Evolutionary conservation across 257 asterid species (phyloP).

Genomic region (Lantana camara): DNA sequence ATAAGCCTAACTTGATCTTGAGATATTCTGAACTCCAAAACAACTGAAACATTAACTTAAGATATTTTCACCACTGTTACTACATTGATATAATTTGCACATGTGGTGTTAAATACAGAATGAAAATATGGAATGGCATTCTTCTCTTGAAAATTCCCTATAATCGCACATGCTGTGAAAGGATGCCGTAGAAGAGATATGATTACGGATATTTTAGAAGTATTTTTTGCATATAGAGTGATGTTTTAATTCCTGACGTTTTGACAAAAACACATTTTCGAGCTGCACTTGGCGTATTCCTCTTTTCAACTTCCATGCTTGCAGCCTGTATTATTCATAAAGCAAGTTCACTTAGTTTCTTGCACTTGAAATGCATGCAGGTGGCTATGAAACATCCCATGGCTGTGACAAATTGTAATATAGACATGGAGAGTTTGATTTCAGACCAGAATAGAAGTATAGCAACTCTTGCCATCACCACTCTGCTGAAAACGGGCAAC

Average conservation of each 20-base stretch:
- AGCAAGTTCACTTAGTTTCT: constrained; percentile 13
- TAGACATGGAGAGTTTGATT: constrained; percentile 96
- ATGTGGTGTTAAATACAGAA: too few relatives aligned
- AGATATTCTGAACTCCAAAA: too few relatives aligned
- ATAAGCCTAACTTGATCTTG: too few relatives aligned
- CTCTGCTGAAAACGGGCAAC: constrained; percentile 91
- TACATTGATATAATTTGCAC: too few relatives aligned
- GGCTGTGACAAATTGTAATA: constrained; percentile 94
- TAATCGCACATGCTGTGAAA: too few relatives aligned
- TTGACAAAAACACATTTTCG: too few relatives aligned
- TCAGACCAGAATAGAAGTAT: constrained; percentile 74
- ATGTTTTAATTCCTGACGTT: background rate
- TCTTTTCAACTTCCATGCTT: background rate
- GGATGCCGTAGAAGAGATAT: too few relatives aligned
- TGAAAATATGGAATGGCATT: too few relatives aligned
- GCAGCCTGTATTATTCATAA: background rate
- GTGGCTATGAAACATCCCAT: constrained; percentile 94
- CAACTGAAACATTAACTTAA: too few relatives aligned
- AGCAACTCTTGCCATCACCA: constrained; percentile 64
- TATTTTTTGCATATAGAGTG: constrained; percentile 2
- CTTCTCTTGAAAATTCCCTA: too few relatives aligned
- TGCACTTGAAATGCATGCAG: constrained; percentile 46
- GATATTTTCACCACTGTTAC: too few relatives aligned
- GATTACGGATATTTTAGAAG: too few relatives aligned
- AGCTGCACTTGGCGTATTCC: constrained; percentile 15